Percentiles rank a stretch among this genome's conserved stretches.
These are phyloP conservation scores for Ophiostoma australiae DNA, from an alignment of 2,329 filamentous ascomycete genomes.

Conservation along the genomic window DNA sequence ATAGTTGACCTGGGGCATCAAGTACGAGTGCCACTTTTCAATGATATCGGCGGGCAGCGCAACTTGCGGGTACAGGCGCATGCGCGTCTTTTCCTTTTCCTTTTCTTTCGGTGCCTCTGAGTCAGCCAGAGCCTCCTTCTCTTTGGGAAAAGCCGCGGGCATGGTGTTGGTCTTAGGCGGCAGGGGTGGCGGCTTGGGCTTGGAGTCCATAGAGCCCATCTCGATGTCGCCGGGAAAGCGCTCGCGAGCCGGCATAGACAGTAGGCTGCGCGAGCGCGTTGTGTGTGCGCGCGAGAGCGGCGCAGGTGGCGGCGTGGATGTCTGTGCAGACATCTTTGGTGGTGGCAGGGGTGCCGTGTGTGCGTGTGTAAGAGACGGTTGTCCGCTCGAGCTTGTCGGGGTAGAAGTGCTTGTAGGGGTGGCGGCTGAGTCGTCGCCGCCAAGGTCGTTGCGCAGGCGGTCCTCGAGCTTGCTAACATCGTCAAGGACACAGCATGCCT, in stretches of 20 bases:
- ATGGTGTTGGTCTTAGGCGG: slow-evolving; percentile 24
- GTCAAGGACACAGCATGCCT: slow-evolving; percentile 59
- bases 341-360: slow-evolving; percentile 15
- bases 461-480: slow-evolving; percentile 54
- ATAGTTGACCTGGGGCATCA: slow-evolving; percentile 69
- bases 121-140: slow-evolving; percentile 20
- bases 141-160: slow-evolving; percentile 3
- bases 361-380: slow-evolving; percentile 11
- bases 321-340: background rate
- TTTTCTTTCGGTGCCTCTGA: background rate
- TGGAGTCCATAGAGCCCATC: slow-evolving; percentile 10
- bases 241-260: slow-evolving; percentile 14
- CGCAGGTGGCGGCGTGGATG: background rate
- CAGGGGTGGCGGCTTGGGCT: slow-evolving; percentile 16
- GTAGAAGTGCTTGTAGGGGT: background rate
- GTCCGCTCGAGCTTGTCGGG: background rate
- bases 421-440: slow-evolving; percentile 28
- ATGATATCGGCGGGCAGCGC: slow-evolving; percentile 56
- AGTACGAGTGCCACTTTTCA: slow-evolving; percentile 64
- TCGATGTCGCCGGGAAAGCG: slow-evolving; percentile 13
- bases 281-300: background rate
- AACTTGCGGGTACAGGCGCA: slow-evolving; percentile 57
- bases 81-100: slow-evolving; percentile 36
- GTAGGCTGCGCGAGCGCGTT: background rate
- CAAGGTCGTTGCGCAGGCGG: slow-evolving; percentile 46